These are phyloP conservation scores for Flaveria brownii DNA, from an alignment of 129 eudicot genomes.

Conservation along the genomic window DNA sequence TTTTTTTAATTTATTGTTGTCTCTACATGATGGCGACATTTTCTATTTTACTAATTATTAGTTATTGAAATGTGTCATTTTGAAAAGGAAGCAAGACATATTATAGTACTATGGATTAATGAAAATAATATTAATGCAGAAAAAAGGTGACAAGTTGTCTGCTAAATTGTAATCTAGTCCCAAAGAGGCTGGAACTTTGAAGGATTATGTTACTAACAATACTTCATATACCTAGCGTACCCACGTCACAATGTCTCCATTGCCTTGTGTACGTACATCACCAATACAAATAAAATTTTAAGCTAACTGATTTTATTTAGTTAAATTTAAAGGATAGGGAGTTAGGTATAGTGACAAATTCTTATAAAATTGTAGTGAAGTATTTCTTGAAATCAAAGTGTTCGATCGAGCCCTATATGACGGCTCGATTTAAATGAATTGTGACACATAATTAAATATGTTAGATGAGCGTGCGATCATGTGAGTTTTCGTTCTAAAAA, in stretches of 20 bases:
- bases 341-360: too few species aligned
- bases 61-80: slow-evolving; percentile 23
- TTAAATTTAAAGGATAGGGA: too few species aligned
- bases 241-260: slow-evolving; percentile 18
- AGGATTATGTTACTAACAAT: slow-evolving; percentile 17
- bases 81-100: slow-evolving; percentile 27
- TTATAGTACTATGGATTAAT: slow-evolving; percentile 7
- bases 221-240: not conserved
- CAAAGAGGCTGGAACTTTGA: slow-evolving; percentile 31
- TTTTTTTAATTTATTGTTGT: slow-evolving; percentile 12
- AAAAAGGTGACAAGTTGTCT: slow-evolving; percentile 21
- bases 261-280: slow-evolving; percentile 1
- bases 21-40: slow-evolving; percentile 24
- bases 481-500: too few species aligned
- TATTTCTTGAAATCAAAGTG: too few species aligned
- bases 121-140: slow-evolving; percentile 18
- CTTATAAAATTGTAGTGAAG: too few species aligned
- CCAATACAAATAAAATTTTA: too few species aligned
- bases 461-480: too few species aligned
- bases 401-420: too few species aligned
- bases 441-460: too few species aligned
- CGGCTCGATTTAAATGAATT: too few species aligned
- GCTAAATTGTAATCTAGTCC: slow-evolving; percentile 24
- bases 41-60: not conserved
- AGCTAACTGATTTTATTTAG: too few species aligned